Evolutionary conservation across 192 early-diverging fungal species (phyloP).

Genomic region (Dispira simplex): DNA sequence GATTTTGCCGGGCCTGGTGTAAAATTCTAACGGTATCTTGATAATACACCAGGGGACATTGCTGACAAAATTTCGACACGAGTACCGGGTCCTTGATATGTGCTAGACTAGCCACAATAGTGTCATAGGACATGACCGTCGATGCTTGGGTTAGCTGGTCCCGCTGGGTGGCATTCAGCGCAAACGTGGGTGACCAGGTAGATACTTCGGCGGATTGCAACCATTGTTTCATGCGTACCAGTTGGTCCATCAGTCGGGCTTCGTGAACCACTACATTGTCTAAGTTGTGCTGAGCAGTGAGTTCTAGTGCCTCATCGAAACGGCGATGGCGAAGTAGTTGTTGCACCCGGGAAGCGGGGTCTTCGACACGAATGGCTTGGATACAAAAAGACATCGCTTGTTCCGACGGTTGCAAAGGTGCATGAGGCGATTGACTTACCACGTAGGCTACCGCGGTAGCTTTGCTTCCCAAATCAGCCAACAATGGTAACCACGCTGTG

Average conservation of each 20-base stretch:
- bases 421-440: neutral
- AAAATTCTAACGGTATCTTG: conserved; percentile 15
- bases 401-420: neutral
- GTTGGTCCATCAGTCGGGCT: conserved; percentile 15
- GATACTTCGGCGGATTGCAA: neutral
- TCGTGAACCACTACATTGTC: conserved; percentile 16
- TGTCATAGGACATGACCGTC: neutral
- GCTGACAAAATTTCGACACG: conserved; percentile 14
- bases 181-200: neutral
- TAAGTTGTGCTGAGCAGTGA: conserved; percentile 19
- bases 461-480: neutral
- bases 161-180: neutral
- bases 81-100: conserved; percentile 15
- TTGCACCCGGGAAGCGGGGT: neutral
- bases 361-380: neutral
- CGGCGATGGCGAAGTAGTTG: conserved; percentile 19
- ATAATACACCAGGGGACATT: conserved; percentile 10
- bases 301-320: conserved; percentile 19
- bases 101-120: conserved; percentile 11
- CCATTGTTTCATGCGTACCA: neutral
- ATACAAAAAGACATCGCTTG: neutral
- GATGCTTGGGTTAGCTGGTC: neutral
- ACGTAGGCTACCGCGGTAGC: neutral
- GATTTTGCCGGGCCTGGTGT: conserved; percentile 12
- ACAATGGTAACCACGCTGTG: neutral